Evolutionary conservation across 495 filamentous ascomycete species (phyloP).

Genomic region (Cairneyella variabilis): DNA sequence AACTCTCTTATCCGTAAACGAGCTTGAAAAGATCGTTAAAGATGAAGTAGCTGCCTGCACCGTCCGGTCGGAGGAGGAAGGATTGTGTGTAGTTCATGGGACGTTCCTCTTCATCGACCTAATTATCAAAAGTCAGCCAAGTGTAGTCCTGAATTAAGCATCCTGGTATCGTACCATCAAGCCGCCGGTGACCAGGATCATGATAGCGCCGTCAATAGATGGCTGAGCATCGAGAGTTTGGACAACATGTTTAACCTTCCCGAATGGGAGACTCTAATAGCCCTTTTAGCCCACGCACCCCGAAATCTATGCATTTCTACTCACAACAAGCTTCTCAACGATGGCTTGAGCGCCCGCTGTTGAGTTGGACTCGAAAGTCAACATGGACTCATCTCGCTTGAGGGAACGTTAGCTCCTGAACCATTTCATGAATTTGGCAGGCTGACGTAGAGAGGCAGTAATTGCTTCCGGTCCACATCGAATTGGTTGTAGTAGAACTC

Average conservation of each 20-base stretch:
- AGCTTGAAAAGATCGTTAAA: slow-evolving; percentile 92
- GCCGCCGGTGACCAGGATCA: slow-evolving; percentile 82
- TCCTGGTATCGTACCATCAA: slow-evolving; percentile 58
- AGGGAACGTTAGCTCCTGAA: slow-evolving; percentile 9
- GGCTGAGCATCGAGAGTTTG: slow-evolving; percentile 76
- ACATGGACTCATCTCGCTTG: slow-evolving; percentile 81
- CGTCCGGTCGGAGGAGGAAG: slow-evolving; percentile 76
- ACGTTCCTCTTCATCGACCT: slow-evolving; percentile 78
- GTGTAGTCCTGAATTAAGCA: not conserved
- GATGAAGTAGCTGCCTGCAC: slow-evolving; percentile 70
- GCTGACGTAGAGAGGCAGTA: slow-evolving; percentile 76
- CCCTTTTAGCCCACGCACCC: too few relatives aligned
- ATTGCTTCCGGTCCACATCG: slow-evolving; percentile 57
- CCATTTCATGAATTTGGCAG: slow-evolving; percentile 3
- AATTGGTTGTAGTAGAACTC: slow-evolving; percentile 86
- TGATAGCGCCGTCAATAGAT: slow-evolving; percentile 56
- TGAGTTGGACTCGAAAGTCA: slow-evolving; percentile 78
- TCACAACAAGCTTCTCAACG: slow-evolving; percentile 72
- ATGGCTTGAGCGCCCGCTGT: slow-evolving; percentile 58
- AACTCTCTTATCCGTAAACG: slow-evolving; percentile 50
- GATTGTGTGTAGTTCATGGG: slow-evolving; percentile 83
- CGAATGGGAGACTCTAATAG: slow-evolving; percentile 69
- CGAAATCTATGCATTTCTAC: too few relatives aligned
- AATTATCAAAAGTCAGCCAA: not conserved
- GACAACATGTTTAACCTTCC: slow-evolving; percentile 68